These are phyloP conservation scores for Ilex aquifolium DNA, from an alignment of 257 asterid species.

Conservation along the genomic window DNA sequence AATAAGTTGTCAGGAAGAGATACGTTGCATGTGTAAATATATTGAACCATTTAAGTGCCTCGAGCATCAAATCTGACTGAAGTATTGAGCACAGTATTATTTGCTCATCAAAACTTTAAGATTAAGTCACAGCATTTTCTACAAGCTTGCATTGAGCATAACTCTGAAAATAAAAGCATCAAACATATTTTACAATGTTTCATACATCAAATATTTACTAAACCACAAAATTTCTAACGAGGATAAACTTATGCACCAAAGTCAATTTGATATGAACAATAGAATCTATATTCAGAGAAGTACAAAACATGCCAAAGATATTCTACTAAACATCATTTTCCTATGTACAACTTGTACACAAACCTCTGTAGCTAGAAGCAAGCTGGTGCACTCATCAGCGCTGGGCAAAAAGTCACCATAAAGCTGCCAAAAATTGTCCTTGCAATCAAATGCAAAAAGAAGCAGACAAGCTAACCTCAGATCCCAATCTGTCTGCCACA, in stretches of 20 bases:
- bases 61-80: too few species aligned
- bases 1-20: too few species aligned
- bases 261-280: not conserved
- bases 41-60: too few species aligned
- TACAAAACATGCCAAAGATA: not conserved
- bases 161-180: not conserved
- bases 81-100: too few species aligned
- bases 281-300: not conserved
- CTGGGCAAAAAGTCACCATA: slow-evolving; percentile 92
- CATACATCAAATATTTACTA: too few species aligned
- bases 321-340: not conserved
- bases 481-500: slow-evolving; percentile 93
- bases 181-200: not conserved
- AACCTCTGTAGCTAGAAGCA: slow-evolving; percentile 96
- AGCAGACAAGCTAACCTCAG: slow-evolving; percentile 93
- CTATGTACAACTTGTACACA: slow-evolving; percentile 14
- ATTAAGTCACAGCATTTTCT: not conserved
- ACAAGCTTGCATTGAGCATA: not conserved
- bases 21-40: too few species aligned
- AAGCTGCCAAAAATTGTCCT: slow-evolving; percentile 90
- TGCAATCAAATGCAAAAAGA: slow-evolving; percentile 83
- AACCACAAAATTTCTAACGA: too few species aligned
- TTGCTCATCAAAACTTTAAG: too few species aligned
- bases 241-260: not conserved
- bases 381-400: slow-evolving; percentile 84